Base-by-base conservation (phyloP, 1,284 basidiomycete species). In the Volvariella volvacea region DNA sequence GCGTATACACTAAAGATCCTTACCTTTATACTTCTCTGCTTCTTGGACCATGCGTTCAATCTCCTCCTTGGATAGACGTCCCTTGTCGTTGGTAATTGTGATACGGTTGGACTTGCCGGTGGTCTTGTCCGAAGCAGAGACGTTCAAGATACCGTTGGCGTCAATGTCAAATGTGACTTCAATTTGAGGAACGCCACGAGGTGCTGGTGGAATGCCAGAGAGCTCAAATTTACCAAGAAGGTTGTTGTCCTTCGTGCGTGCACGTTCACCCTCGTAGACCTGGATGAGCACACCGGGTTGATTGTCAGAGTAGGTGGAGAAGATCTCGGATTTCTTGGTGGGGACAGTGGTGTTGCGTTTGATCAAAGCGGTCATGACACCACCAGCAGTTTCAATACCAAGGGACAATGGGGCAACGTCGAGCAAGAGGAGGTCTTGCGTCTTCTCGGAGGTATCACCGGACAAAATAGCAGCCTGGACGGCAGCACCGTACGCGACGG, bases 121-220 rank as follows among this genome's bases (percentile, higher is more conserved):
- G 22, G 92, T 94, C 82, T 97, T 98, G 74, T 98, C 95, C 47
- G 88, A 76, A 31, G 95, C 94, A 40, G 89, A 92, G 59, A 98
- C 95, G 70, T 96, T 97, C 58, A 98, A 68, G 67, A 97, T 96
- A 76, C 91, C 92, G 74, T 97, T 97, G 64, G 95, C 94, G 62
- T 98, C 95, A 52, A 99, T 92, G 60, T 99, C 95, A 74, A 99
- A 99, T 49, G 92, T 95, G 66, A 97, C 93, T 71, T 96, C 94
- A 60, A 98, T 81, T 66, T 98, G 94, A 60, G 95, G 93, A 57
- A 97, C 93, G 78, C 95, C 95, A 74, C 95, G 92, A 52, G 95
- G 95, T 40, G 94, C 93, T 32, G 95, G 95, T 30, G 95, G 95
- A 59, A 99, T 98, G 52, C 94, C 94, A 45, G 93, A 86, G 43